A percentile compares a stretch with the other conserved stretches of the same genome.
Evolutionary conservation across 2,329 filamentous ascomycete genomes (phyloP).

Genomic region (Pseudogymnoascus sp.): DNA sequence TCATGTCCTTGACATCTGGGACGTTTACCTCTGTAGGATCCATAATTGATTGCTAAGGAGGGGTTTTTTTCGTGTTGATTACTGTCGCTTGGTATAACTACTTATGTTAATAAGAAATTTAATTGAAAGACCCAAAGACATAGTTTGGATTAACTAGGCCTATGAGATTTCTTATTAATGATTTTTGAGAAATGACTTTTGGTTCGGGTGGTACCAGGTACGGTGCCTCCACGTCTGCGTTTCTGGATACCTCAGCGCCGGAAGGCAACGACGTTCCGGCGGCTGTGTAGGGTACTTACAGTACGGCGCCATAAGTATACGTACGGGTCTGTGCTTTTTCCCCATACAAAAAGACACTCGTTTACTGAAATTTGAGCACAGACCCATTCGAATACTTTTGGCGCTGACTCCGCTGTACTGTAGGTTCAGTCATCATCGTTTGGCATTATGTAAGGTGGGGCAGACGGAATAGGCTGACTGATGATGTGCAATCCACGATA

Average conservation of each 20-base stretch:
- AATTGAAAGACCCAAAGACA: background rate
- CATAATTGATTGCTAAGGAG: constrained; percentile 28
- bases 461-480: background rate
- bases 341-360: too few relatives aligned
- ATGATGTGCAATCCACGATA: background rate
- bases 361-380: too few relatives aligned
- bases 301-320: too few relatives aligned
- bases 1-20: constrained; percentile 61
- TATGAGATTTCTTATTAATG: background rate
- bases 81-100: background rate
- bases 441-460: too few relatives aligned
- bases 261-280: background rate
- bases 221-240: too few relatives aligned
- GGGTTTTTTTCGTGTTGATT: background rate
- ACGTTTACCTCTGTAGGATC: constrained; percentile 39
- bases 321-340: too few relatives aligned
- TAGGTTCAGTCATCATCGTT: too few relatives aligned
- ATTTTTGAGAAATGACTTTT: background rate
- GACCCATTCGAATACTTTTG: too few relatives aligned
- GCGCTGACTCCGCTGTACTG: too few relatives aligned
- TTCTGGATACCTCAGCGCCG: background rate
- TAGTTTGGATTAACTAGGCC: background rate
- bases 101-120: background rate
- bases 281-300: too few relatives aligned
- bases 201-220: background rate